Conservation (phyloP, 208 protist genomes). For the Trypanosoma theileri region DNA sequence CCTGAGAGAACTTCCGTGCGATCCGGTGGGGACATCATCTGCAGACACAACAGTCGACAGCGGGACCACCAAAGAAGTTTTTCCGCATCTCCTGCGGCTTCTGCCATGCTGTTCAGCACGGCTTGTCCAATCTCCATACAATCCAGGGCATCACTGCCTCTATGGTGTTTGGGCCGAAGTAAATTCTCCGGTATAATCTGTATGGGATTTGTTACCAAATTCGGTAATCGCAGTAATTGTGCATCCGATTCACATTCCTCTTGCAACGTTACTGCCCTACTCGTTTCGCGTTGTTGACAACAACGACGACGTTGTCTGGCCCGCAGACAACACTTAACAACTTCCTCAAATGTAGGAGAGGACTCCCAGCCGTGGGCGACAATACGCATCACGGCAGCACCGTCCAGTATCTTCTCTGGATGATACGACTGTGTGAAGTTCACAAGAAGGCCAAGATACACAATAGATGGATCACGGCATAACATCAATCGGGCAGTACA, state of each 20-base stretch:
- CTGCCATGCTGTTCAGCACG: slow-evolving; percentile 55
- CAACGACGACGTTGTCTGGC: slow-evolving; percentile 7
- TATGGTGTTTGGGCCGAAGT: not conserved
- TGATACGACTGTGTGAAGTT: slow-evolving; percentile 47
- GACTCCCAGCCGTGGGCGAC: slow-evolving; percentile 75
- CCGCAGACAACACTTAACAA: slow-evolving; percentile 37
- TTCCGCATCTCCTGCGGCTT: slow-evolving; percentile 34
- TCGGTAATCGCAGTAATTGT: slow-evolving; percentile 23
- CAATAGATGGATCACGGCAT: slow-evolving; percentile 65
- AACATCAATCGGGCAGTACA: slow-evolving; percentile 68
- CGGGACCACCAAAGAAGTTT: slow-evolving; percentile 79
- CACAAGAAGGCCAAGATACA: slow-evolving; percentile 75
- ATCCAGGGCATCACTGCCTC: slow-evolving; percentile 12
- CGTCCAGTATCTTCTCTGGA: slow-evolving; percentile 43
- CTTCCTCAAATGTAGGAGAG: slow-evolving; percentile 42
- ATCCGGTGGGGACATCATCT: slow-evolving; percentile 33
- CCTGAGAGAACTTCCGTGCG: slow-evolving; percentile 49
- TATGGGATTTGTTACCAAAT: slow-evolving; percentile 16
- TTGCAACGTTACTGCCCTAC: not conserved
- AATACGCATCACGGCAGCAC: slow-evolving; percentile 51
- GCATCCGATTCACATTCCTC: slow-evolving; percentile 16
- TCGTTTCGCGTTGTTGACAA: not conserved
- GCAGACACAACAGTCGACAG: slow-evolving; percentile 64
- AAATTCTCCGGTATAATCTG: slow-evolving; percentile 18
- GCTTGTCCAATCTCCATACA: slow-evolving; percentile 15